Conservation (phyloP, 805 yeast species). For the Saccharomycopsis babjevae region DNA sequence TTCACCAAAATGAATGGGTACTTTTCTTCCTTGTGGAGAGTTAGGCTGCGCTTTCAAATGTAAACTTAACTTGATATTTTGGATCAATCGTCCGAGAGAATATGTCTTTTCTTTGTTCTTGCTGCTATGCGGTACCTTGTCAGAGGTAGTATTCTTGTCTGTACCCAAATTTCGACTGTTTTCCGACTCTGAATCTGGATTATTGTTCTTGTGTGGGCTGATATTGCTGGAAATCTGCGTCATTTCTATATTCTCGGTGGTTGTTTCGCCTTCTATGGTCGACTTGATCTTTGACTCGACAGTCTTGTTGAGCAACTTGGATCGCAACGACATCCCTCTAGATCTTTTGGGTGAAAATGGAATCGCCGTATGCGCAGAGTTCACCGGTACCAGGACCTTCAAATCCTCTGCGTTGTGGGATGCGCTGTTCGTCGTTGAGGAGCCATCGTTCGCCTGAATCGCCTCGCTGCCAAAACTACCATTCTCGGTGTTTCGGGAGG, state of each 20-base stretch:
- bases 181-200: background rate
- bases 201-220: background rate
- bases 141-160: background rate
- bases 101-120: slow-evolving; percentile 12
- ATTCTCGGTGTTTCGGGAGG: no score
- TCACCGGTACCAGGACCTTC: background rate
- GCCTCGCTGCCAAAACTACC: no score
- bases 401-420: background rate
- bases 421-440: background rate
- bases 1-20: slow-evolving; percentile 6
- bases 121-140: background rate
- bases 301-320: slow-evolving; percentile 14
- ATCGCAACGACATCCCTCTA: slow-evolving; percentile 17
- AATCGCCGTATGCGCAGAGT: background rate
- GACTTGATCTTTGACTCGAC: slow-evolving; percentile 15
- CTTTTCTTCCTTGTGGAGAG: slow-evolving; percentile 10
- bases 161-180: no score
- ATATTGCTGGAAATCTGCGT: slow-evolving; percentile 3
- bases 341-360: slow-evolving; percentile 14
- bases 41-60: slow-evolving; percentile 2
- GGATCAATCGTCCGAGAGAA: slow-evolving; percentile 14
- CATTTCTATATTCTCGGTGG: slow-evolving; percentile 7
- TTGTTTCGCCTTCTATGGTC: slow-evolving; percentile 1
- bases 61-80: slow-evolving; percentile 5
- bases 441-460: no score